Evolutionary conservation across 2,329 filamentous ascomycete genomes (phyloP).

Genomic region (Ophiostoma populinum): DNA sequence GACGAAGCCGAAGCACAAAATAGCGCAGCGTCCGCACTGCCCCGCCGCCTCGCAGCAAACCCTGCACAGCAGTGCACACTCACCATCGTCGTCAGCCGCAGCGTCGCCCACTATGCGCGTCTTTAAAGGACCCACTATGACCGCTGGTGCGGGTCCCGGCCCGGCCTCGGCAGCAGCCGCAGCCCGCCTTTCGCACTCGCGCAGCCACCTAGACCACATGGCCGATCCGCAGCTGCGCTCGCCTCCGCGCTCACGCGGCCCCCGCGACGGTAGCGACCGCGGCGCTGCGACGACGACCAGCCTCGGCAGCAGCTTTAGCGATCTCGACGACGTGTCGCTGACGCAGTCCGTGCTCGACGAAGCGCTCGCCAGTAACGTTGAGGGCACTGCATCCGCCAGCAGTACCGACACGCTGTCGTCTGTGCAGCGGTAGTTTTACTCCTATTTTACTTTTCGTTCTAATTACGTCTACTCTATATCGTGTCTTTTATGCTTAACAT

Average conservation of each 20-base stretch:
- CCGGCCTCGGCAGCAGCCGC: slow-evolving; percentile 14
- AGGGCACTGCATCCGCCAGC: slow-evolving; percentile 6
- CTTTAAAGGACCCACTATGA: slow-evolving; percentile 1
- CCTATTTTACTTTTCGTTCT: no score
- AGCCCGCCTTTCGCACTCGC: slow-evolving; percentile 5
- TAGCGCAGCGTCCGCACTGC: no score
- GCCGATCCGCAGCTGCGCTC: slow-evolving; percentile 30
- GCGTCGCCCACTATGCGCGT: slow-evolving; percentile 6
- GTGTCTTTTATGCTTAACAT: no score
- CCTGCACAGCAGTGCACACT: no score
- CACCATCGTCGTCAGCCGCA: slow-evolving; percentile 7
- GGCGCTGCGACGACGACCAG: slow-evolving; percentile 48
- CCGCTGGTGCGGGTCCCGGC: not conserved
- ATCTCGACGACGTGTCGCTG: slow-evolving; percentile 40
- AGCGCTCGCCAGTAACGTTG: slow-evolving; percentile 11
- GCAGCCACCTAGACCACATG: no score
- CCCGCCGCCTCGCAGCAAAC: no score
- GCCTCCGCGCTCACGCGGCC: slow-evolving; percentile 31
- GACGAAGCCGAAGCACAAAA: not conserved
- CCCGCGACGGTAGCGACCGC: slow-evolving; percentile 48
- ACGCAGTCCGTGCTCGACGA: slow-evolving; percentile 13
- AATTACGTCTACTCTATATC: no score
- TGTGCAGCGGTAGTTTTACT: no score
- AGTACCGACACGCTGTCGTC: slow-evolving; percentile 6
- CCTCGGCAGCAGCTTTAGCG: slow-evolving; percentile 76